Conservation (phyloP, 805 yeast genomes). For the Dipodascopsis tothii region DNA sequence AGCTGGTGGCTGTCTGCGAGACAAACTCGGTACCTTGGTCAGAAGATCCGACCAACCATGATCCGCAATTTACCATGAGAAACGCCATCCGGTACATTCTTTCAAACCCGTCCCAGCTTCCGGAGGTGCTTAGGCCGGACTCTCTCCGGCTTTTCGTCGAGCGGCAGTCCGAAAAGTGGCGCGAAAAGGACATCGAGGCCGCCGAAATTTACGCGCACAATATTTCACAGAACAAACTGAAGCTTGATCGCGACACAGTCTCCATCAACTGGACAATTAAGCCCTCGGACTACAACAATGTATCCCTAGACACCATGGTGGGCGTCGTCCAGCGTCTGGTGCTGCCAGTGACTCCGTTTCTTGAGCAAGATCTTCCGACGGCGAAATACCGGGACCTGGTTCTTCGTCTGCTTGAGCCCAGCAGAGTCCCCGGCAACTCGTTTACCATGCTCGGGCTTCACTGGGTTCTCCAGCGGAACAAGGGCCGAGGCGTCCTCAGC, state of each 20-base stretch:
- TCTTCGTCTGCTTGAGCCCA: background rate
- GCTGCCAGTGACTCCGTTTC: background rate
- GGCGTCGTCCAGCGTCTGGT: background rate
- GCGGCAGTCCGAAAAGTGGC: constrained; percentile 2
- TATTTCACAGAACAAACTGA: background rate
- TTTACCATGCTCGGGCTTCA: background rate
- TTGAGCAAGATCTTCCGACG: background rate
- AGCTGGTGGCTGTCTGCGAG: constrained; percentile 42
- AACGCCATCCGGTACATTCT: constrained; percentile 43
- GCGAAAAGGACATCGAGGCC: background rate
- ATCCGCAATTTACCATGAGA: constrained; percentile 48
- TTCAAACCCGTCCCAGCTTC: constrained; percentile 17
- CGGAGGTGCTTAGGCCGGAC: constrained; percentile 17
- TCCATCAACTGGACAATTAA: background rate
- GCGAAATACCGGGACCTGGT: background rate
- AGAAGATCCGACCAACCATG: constrained; percentile 60
- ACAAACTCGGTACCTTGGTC: constrained; percentile 47
- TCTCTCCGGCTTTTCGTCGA: background rate
- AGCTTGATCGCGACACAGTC: background rate
- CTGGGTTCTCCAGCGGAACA: background rate
- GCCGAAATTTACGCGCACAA: background rate
- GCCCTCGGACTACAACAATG: background rate
- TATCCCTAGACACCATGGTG: background rate
- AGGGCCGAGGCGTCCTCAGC: background rate
- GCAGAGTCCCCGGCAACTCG: background rate